phyloP scores from a whole-genome alignment of 2,329 filamentous ascomycete species.

The Chaetomiaceae sp. region DNA sequence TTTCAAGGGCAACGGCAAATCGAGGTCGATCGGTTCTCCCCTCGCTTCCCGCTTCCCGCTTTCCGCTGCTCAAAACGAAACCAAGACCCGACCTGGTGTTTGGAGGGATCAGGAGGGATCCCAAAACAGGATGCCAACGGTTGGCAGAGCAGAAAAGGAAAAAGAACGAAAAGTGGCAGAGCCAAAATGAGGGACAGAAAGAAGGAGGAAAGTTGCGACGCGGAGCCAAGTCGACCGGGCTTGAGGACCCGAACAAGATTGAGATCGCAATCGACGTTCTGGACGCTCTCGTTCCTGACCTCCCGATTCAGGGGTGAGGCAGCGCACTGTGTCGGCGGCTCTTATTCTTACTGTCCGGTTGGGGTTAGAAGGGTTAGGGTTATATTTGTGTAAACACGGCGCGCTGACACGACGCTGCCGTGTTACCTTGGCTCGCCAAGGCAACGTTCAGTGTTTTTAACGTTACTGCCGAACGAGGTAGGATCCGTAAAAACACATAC shows the following conservation, averaged over 20 bases:
- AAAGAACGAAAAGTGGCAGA: not conserved
- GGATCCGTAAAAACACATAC: not conserved
- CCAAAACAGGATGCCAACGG: not conserved
- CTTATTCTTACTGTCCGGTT: not conserved
- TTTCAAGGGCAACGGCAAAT: constrained; percentile 24
- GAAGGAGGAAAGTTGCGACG: not conserved
- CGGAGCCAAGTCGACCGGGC: not conserved
- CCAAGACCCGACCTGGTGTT: constrained; percentile 5
- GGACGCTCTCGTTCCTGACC: not conserved
- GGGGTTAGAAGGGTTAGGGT: constrained; percentile 8
- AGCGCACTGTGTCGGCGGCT: too few species aligned
- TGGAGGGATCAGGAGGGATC: not conserved
- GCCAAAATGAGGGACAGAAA: constrained; percentile 9
- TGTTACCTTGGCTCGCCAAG: not conserved
- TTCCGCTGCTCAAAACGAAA: constrained; percentile 16
- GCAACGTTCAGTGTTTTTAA: not conserved
- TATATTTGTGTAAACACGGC: not conserved
- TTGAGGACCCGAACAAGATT: not conserved
- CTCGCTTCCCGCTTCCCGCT: constrained; percentile 11
- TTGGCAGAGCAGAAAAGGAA: not conserved
- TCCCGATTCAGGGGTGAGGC: constrained; percentile 5
- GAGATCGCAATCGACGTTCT: constrained; percentile 6
- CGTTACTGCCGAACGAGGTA: too few species aligned
- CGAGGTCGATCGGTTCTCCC: constrained; percentile 1
- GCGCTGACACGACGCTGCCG: not conserved